Conservation (phyloP, 345 rosid species). For the Pistacia vera region DNA sequence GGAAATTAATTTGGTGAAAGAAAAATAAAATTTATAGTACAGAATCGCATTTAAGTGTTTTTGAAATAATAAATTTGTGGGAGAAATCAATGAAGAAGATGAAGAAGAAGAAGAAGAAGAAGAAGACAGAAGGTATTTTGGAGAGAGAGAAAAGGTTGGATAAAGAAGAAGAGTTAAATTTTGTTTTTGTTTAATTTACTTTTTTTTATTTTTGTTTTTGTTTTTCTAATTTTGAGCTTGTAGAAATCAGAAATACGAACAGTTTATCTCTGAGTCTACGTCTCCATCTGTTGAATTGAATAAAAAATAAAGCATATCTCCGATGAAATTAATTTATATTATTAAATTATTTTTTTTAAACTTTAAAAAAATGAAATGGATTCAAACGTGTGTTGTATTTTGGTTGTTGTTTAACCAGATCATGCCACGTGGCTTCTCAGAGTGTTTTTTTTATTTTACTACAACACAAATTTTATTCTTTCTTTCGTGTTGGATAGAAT, state of each 20-base stretch:
- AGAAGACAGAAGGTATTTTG: background rate
- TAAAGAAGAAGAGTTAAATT: constrained; percentile 21
- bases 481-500: too few relatives aligned
- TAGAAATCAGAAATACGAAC: too few relatives aligned
- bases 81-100: constrained; percentile 8
- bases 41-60: constrained; percentile 3
- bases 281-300: background rate
- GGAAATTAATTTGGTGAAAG: constrained; percentile 9
- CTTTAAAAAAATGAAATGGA: too few relatives aligned
- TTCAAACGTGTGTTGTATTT: background rate
- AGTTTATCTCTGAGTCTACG: background rate
- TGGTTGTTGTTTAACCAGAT: background rate
- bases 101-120: background rate
- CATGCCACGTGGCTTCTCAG: background rate
- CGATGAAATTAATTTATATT: too few relatives aligned
- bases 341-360: too few relatives aligned
- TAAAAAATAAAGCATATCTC: too few relatives aligned
- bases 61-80: constrained; percentile 11
- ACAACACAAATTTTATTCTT: too few relatives aligned
- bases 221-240: background rate
- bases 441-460: background rate
- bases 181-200: background rate
- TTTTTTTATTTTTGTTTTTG: background rate
- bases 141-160: constrained; percentile 26
- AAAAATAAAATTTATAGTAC: constrained; percentile 11